Base-by-base conservation (phyloP, 345 rosid species). In the Hibiscus syriacus region DNA sequence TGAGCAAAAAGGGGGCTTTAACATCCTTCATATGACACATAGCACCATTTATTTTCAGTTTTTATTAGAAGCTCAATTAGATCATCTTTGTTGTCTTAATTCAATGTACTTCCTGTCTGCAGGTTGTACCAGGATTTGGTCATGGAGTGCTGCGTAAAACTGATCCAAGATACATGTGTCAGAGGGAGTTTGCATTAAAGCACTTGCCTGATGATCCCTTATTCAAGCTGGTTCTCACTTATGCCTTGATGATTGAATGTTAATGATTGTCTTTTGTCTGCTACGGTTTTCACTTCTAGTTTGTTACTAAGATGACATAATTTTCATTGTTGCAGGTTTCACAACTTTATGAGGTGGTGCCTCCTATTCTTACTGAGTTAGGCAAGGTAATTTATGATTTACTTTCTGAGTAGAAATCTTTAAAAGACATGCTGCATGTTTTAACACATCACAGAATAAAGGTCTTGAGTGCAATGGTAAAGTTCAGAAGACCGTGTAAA, bases 71-170 rank as follows among this genome's bases (percentile, higher is more conserved):
- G 73, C 48, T 39, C 25, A 63, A 60, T 73, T 60, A 23, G 41
- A 19, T 34, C 32, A 27, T 22, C n/a, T 30, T 54, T 22, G 6
- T n/a, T n/a, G n/a, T 13, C 38, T 70, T 30, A 38, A 61, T 46
- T 48, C 17, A 39, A 20, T 25, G 14, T 29, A 38, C 67, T 67
- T 55, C 68, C 63, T 68, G 70, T 72, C 25, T 80, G 52, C 79
- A 92, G 99, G 98, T 92, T 70, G 97, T 95, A 55, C 99, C 99
- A 12, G 99, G 99, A 70, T 95, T 77, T 81, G 98, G 98, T 61
- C 99, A 90, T 76, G 98, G 99, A 68, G 99, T 95, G 65, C 66
- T 95, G 77, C 97, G 96, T 55, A 87, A 92, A 72, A 95, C 97
- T 27, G 99, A 95, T 80, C 99, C 98, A 71, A 81, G 98, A 79